These are phyloP conservation scores for Solanum acaule DNA, from an alignment of 257 asterid genomes.

Conservation along the genomic window DNA sequence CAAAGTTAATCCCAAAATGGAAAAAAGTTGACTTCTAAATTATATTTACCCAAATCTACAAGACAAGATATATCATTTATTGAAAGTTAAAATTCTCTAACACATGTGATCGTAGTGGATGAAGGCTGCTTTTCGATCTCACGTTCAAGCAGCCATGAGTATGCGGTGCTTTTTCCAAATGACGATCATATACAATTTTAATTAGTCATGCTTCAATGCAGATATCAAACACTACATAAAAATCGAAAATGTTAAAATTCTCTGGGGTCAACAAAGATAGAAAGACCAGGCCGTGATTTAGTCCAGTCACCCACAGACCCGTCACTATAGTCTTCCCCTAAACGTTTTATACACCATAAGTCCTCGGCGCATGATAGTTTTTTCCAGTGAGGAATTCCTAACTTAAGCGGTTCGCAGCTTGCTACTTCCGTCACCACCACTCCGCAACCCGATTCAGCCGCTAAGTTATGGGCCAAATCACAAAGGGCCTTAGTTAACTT, in stretches of 20 bases:
- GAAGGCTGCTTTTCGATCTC: no score
- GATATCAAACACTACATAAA: no score
- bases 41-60: background rate
- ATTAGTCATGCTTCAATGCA: no score
- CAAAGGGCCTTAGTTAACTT: slow-evolving; percentile 31
- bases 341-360: slow-evolving; percentile 75
- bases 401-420: slow-evolving; percentile 47
- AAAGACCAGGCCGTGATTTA: slow-evolving; percentile 55
- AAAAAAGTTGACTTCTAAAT: background rate
- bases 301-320: slow-evolving; percentile 85
- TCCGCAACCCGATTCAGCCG: slow-evolving; percentile 46
- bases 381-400: slow-evolving; percentile 76
- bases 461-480: slow-evolving; percentile 55
- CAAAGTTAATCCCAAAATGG: background rate
- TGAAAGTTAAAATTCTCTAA: no score
- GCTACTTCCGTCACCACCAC: slow-evolving; percentile 96
- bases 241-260: slow-evolving; percentile 60
- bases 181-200: no score
- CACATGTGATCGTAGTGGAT: no score
- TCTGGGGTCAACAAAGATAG: slow-evolving; percentile 91
- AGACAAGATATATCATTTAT: no score
- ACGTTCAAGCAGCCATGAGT: no score
- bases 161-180: no score
- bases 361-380: slow-evolving; percentile 78
- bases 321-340: slow-evolving; percentile 67